Base-by-base conservation (phyloP, 306 rosid genomes). In the Begonia peltatifolia region DNA sequence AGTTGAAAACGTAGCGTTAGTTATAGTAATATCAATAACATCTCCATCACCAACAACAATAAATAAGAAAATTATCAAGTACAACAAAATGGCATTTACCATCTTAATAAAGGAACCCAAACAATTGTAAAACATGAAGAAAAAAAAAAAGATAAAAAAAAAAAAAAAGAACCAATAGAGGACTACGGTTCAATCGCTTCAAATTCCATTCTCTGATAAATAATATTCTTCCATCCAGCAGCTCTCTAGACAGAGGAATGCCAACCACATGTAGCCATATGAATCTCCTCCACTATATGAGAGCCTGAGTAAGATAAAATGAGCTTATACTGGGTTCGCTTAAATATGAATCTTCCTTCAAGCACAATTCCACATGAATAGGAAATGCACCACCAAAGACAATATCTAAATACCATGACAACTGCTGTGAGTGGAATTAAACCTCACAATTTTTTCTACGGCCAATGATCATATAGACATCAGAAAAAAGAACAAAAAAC, bases 271-370 rank as follows among this genome's bases (percentile, higher is more conserved):
- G 72, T 43, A 57, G 64, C 57, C 38, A 25, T 53, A 57, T 20
- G 64, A 46, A 62, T 69, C 52, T 47, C 42, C 36, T 65, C 64
- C 56, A 68, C 61, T 23, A 58, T 54, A 42, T 60, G 56, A 49
- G 72, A 47, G 56, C 76, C 69, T 66, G 67, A 52, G 70, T 68
- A 62, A 62, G 61, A 30, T 30, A 66, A 42, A 62, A 62, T 50
- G 67, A 65, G 50, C 58, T 58, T 63, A 14, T 44, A 65, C 60
- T 65, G 35, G 44, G 50, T 61, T 58, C 17, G 44, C 64, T 58
- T 52, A 57, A 17, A 23, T 51, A 55, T 41, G 49, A 54, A 69
- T 25, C 50, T 54, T 42, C 38, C 64, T 53, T 65, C 47, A 70
- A 54, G 41, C 23, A 50, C 55, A 51, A 41, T 42, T 69, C 48